A percentile compares a stretch with the other conserved stretches of the same genome.
Conservation (phyloP, 306 rosid species). For the Vicia sativa region DNA sequence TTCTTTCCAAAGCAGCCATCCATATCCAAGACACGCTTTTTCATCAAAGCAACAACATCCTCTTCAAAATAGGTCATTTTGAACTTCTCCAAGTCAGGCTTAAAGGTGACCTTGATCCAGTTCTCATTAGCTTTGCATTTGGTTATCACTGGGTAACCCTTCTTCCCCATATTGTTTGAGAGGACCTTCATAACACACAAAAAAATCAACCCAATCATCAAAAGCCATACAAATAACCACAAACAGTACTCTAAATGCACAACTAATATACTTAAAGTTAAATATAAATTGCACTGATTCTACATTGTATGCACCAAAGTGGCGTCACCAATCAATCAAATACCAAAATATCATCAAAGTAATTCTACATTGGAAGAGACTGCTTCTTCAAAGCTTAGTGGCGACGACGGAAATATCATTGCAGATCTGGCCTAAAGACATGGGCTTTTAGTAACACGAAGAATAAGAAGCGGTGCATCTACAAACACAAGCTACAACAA, state of each 20-base stretch:
- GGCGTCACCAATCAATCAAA: background rate
- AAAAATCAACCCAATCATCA: conserved; percentile 4
- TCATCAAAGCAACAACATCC: conserved; percentile 94
- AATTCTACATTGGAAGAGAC: no score
- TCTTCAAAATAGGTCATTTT: no score
- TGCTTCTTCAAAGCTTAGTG: no score
- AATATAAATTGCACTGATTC: background rate
- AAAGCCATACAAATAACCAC: background rate
- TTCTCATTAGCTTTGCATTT: no score
- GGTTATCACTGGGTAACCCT: no score
- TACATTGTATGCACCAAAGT: background rate
- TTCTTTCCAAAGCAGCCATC: conserved; percentile 93
- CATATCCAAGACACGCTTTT: conserved; percentile 84
- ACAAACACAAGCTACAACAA: conserved; percentile 40
- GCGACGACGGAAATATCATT: no score
- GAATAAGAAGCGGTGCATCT: conserved; percentile 43
- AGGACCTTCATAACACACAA: conserved; percentile 62
- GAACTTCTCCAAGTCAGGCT: conserved; percentile 83
- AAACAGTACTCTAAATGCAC: background rate
- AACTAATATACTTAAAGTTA: background rate
- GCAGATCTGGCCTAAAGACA: conserved; percentile 28
- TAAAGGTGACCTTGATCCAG: no score
- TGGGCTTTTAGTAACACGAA: no score
- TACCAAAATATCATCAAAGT: background rate
- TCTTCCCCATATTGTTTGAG: conserved; percentile 76